Evolutionary conservation across 2,329 filamentous ascomycete genomes (phyloP), one percentile per base, ranked within the genome.

Genomic region (Lithohypha guttulata): DNA sequence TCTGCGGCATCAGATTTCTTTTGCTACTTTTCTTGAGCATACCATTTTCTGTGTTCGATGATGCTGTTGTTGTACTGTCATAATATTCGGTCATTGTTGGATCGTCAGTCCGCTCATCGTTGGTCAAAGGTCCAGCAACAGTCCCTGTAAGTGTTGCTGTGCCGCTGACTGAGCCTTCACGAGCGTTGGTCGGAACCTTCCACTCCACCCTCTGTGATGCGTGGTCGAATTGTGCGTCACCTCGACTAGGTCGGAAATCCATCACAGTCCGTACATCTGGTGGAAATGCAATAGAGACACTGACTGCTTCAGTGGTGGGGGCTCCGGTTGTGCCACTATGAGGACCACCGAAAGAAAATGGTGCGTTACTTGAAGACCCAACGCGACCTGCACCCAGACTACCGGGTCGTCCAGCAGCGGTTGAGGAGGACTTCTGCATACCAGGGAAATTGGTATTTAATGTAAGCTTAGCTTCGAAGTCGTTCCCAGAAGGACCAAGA

Each of bases 401-500:
- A 34, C 20, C 48, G 42, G 18, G 35, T 26, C 55, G 17, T 53
- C 55, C n/a, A 42, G 55, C 14, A 42, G 19, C 14, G 55, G 45
- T 42, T 67, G 60, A 46, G 66, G 56, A 45, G 49, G 65, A 54
- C 58, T 58, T 9, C 52, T 54, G 54, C 44, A 65, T 63, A 18
- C 69, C 66, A 1, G 70, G 66, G 45, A 84, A 79, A 19, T 79
- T 69, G 52, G 73, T 81, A 53, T 78, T 79, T 27, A 85, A 70
- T 43, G 77, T 75, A 17, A 94, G 59, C 35, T 83, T 73, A 33
- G 94, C 84, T 59, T 96, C 87, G 52, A 98, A 96, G 40, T 96
- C 91, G 4, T 80, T 75, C 1, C 84, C 86, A 1, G 65, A 66
- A 2, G 73, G 59, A 0, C 91, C 91, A 2, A 95, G 68, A 0